Percentiles rank a stretch among this genome's conserved stretches.
phyloP scores from a whole-genome alignment of 768 basidiomycete species.

The Naganishia vaughanmartiniae region DNA sequence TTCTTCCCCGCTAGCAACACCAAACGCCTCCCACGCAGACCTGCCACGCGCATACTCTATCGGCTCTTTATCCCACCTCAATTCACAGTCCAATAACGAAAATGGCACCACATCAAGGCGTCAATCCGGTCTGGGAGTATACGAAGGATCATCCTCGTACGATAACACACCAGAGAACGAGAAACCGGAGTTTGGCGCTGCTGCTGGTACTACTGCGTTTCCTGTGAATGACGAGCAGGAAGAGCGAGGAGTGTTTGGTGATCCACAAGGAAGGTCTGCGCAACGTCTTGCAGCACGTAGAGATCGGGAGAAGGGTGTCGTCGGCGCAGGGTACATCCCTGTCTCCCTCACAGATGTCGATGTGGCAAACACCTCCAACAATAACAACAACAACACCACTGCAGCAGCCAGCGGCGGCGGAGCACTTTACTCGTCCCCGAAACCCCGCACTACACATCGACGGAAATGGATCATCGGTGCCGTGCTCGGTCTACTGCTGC shows the following conservation, averaged over 20 bases:
- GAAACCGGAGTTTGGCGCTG: no score
- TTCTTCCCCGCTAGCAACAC: slow-evolving; percentile 26
- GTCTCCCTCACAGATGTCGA: no score
- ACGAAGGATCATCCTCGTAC: no score
- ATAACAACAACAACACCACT: no score
- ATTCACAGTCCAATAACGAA: neutral
- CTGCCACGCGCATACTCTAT: slow-evolving; percentile 6
- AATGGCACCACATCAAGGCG: no score
- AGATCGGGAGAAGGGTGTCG: no score
- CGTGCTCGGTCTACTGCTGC: slow-evolving; percentile 57
- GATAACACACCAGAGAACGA: no score
- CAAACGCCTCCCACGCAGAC: slow-evolving; percentile 31
- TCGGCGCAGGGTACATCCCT: neutral
- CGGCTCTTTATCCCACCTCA: slow-evolving; percentile 3
- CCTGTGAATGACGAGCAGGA: neutral
- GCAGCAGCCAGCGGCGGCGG: neutral
- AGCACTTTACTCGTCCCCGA: neutral
- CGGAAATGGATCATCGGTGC: slow-evolving; percentile 42
- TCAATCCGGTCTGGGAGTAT: no score
- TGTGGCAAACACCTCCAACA: no score
- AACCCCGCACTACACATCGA: no score
- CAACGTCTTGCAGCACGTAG: no score
- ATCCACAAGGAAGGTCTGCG: slow-evolving; percentile 27
- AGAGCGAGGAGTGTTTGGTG: neutral
- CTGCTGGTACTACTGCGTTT: no score